Percentiles rank a stretch among this genome's conserved stretches.
Conservation (phyloP, 176 grass and related monocot species). For the Zoysia japonica region DNA sequence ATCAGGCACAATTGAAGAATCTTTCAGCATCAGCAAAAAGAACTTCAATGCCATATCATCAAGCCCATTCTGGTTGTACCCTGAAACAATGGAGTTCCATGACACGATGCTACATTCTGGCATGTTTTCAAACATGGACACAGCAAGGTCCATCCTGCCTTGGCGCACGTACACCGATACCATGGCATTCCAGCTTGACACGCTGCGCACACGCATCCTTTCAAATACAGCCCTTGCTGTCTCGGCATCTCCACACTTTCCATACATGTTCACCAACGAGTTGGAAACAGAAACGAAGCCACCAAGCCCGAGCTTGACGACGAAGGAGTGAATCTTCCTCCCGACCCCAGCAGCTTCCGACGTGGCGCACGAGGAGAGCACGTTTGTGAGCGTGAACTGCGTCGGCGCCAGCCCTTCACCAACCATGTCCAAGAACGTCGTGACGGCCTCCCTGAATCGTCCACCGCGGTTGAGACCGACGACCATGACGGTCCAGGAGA, state of each 20-base stretch:
- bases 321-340: conserved; percentile 63
- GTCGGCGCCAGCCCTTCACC: conserved; percentile 49
- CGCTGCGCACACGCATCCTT: conserved; percentile 54
- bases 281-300: conserved; percentile 61
- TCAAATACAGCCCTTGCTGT: conserved; percentile 59
- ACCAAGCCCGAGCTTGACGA: conserved; percentile 59
- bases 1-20: conserved; percentile 49
- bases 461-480: conserved; percentile 66
- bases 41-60: conserved; percentile 62
- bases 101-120: conserved; percentile 59
- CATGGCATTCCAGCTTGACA: conserved; percentile 75
- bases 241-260: conserved; percentile 60
- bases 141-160: conserved; percentile 72
- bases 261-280: conserved; percentile 76
- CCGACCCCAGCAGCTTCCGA: conserved; percentile 22
- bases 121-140: conserved; percentile 61
- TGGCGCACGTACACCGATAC: conserved; percentile 48
- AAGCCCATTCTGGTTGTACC: conserved; percentile 71
- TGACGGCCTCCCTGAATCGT: conserved; percentile 48
- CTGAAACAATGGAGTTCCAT: conserved; percentile 84
- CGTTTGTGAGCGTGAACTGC: conserved; percentile 74
- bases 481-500: conserved; percentile 80
- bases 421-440: conserved; percentile 65
- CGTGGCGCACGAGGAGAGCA: conserved; percentile 64
- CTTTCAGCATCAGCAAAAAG: conserved; percentile 57